Base-by-base conservation (phyloP, 805 yeast species). In the Candida stauntonica region DNA sequence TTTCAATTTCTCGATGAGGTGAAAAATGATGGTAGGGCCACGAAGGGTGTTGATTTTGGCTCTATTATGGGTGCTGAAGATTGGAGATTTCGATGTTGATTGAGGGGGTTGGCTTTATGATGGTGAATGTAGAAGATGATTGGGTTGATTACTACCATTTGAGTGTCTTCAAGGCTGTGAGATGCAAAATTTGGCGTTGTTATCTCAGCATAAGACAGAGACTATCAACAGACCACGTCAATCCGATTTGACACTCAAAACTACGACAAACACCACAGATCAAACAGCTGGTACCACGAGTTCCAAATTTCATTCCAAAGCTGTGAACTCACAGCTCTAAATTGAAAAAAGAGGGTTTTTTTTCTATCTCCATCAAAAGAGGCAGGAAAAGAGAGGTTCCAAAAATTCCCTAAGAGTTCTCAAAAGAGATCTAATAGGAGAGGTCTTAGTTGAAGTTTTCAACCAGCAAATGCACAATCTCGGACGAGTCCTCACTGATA, bases 401-500 rank as follows among this genome's bases (percentile, higher is more conserved):
- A 31, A 31, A 32, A 35, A 28, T 35, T 48, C 14, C 13, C 52
- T 53, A 52, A 50, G 48, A 47, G 50, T 52, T 52, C 56, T 54
- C 56, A 47, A 23, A 28, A 17, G 17, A 27, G 9, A 37, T 12
- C 37, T 8, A 20, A 18, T 62, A 63, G 77, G 77, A 80, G 81
- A 75, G 82, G 95, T 89, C 91, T 77, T 67, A 89, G 93, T 84
- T 82, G 80, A 79, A 86, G 89, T 86, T 93, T 91, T 93, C 97
- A 93, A 91, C 97, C 95, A 91, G 99, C 99, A 91, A 91, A 91
- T 86, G 93, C 98, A 91, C 95, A 95, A 89, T 88, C 99, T 91
- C 99, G 98, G 99, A 93, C 96, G 96, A 89, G 88, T 93, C 99
- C 98, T 91, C 99, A 91, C 96, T 89, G 98, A 91, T 88, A 87